These are phyloP conservation scores for Suillus paluster DNA, from an alignment of 768 basidiomycete species.

Conservation along the genomic window DNA sequence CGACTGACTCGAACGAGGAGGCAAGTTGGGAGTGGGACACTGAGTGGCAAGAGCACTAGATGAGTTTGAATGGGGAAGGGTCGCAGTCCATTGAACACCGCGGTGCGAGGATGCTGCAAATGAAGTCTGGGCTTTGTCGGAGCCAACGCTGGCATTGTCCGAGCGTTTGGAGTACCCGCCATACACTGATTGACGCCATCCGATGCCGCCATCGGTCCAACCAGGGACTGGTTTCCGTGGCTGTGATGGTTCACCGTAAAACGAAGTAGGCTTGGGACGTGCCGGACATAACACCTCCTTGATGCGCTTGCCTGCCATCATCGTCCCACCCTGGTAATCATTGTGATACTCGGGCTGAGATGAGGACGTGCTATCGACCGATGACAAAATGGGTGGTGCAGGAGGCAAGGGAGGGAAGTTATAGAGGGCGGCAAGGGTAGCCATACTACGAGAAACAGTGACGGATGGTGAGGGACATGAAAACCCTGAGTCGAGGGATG, in stretches of 20 bases:
- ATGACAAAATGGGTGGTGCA: constrained; percentile 46
- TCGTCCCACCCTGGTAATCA: constrained; percentile 62
- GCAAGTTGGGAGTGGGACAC: constrained; percentile 26
- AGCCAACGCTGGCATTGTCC: constrained; percentile 35
- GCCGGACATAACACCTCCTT: constrained; percentile 49
- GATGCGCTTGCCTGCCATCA: constrained; percentile 70
- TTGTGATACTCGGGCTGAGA: constrained; percentile 38
- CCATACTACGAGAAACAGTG: constrained; percentile 35
- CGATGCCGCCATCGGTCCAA: constrained; percentile 69
- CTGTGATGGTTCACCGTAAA: constrained; percentile 38
- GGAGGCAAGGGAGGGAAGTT: constrained; percentile 60
- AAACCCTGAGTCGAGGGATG: constrained; percentile 41
- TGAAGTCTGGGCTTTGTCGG: constrained; percentile 43
- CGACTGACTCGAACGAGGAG: constrained; percentile 34
- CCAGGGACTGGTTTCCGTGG: constrained; percentile 56
- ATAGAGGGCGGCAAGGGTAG: constrained; percentile 43
- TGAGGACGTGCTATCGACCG: constrained; percentile 17
- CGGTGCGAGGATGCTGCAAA: constrained; percentile 56
- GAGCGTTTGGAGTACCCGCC: constrained; percentile 47
- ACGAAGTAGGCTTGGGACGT: constrained; percentile 38
- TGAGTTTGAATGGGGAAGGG: constrained; percentile 21
- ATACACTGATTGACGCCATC: constrained; percentile 72
- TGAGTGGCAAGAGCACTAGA: constrained; percentile 30
- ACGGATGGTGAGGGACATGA: constrained; percentile 29
- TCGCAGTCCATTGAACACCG: constrained; percentile 54